These are phyloP conservation scores for Colletotrichum endophyticum DNA, from an alignment of 2,329 filamentous ascomycete species.

Conservation along the genomic window DNA sequence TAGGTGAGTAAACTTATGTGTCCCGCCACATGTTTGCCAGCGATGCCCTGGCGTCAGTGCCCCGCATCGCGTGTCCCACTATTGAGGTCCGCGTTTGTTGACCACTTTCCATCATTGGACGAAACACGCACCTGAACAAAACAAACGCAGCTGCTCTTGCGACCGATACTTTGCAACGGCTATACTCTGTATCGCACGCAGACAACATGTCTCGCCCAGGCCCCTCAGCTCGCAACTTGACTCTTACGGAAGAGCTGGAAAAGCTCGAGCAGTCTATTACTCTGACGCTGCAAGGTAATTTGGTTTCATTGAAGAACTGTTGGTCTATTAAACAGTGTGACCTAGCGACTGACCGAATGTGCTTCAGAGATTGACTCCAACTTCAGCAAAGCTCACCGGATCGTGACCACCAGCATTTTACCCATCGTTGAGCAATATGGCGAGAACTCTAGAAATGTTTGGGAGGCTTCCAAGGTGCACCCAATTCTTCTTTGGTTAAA, in stretches of 20 bases:
- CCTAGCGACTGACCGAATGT: neutral
- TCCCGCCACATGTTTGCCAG: neutral
- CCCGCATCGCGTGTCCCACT: conserved; percentile 35
- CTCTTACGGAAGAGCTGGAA: conserved; percentile 93
- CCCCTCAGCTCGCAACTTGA: conserved; percentile 62
- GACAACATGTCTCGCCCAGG: conserved; percentile 55
- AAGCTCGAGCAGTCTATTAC: conserved; percentile 97
- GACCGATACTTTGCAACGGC: neutral
- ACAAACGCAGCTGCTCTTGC: neutral
- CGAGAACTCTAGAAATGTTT: conserved; percentile 90
- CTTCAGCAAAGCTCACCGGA: conserved; percentile 94
- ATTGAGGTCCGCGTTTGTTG: conserved; percentile 11
- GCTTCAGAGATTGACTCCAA: conserved; percentile 94
- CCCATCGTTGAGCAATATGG: conserved; percentile 95
- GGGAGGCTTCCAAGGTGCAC: conserved; percentile 90
- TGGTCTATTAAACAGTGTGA: neutral
- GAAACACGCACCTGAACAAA: conserved; percentile 3
- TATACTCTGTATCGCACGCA: neutral
- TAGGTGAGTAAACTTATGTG: neutral
- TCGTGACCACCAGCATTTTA: conserved; percentile 91
- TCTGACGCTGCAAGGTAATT: conserved; percentile 83
- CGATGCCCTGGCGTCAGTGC: conserved; percentile 19
- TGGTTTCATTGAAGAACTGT: neutral
- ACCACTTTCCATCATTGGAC: conserved; percentile 2
- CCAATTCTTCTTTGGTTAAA: conserved; percentile 4